These are phyloP conservation scores for Dinochytrium kinnereticum DNA, from an alignment of 371 early-diverging fungal species.

Conservation along the genomic window DNA sequence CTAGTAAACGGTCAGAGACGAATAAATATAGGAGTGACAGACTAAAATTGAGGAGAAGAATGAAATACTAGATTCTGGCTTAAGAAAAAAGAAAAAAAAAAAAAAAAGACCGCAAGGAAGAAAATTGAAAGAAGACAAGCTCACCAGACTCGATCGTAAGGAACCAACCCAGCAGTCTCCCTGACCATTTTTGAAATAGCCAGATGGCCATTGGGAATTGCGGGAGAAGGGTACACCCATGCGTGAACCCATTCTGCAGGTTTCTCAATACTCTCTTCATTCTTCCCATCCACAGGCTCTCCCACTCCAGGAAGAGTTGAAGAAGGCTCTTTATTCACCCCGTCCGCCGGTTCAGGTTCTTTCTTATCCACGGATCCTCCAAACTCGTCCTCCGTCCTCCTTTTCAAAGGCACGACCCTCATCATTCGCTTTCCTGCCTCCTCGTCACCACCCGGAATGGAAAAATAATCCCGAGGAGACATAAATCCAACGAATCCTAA, in stretches of 20 bases:
- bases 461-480: background rate
- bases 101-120: too few relatives aligned
- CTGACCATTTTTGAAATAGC: constrained; percentile 50
- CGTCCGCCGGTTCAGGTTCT: constrained; percentile 10
- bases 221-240: background rate
- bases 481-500: background rate
- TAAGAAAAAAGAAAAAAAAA: too few relatives aligned
- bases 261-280: background rate
- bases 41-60: too few relatives aligned
- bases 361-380: constrained; percentile 27
- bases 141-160: background rate
- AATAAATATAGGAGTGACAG: background rate
- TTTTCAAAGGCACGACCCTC: background rate
- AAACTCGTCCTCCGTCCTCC: background rate
- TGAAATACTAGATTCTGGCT: too few relatives aligned
- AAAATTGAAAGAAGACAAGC: too few relatives aligned
- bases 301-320: background rate
- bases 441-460: background rate
- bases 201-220: constrained; percentile 59
- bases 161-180: background rate
- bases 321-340: background rate
- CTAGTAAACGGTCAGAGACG: background rate
- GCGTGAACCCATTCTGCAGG: background rate
- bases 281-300: background rate
- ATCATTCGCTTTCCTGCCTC: background rate